Conservation (phyloP, 2,329 filamentous ascomycete species). For the Apiospora saccharicola region DNA sequence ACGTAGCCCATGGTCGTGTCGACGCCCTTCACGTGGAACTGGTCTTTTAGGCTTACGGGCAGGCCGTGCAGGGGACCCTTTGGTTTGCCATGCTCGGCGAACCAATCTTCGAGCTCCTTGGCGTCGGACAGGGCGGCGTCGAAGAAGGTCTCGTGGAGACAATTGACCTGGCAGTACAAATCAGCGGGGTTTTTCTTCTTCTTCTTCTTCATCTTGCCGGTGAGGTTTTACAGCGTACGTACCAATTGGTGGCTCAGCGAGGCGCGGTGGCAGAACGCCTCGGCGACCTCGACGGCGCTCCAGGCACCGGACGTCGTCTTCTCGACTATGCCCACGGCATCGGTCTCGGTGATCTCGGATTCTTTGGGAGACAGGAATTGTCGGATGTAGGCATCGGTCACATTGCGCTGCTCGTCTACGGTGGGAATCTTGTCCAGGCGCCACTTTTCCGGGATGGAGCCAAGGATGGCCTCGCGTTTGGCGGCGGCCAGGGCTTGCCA, state of each 20-base stretch:
- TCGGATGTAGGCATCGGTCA: slow-evolving; percentile 18
- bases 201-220: too few relatives aligned
- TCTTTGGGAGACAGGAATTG: slow-evolving; percentile 20
- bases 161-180: slow-evolving; percentile 11
- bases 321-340: slow-evolving; percentile 17
- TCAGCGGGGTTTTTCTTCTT: too few relatives aligned
- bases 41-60: slow-evolving; percentile 38
- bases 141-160: slow-evolving; percentile 24
- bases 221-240: too few relatives aligned
- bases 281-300: slow-evolving; percentile 22
- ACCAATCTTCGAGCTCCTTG: slow-evolving; percentile 21
- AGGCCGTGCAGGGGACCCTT: slow-evolving; percentile 35
- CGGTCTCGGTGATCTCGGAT: slow-evolving; percentile 21
- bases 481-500: slow-evolving; percentile 22
- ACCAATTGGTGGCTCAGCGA: slow-evolving; percentile 24
- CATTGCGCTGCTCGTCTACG: slow-evolving; percentile 23
- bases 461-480: slow-evolving; percentile 23
- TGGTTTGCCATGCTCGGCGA: neutral
- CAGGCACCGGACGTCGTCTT: slow-evolving; percentile 3
- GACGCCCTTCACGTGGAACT: slow-evolving; percentile 36
- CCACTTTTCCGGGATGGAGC: slow-evolving; percentile 23
- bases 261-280: slow-evolving; percentile 27
- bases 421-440: slow-evolving; percentile 23
- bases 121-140: slow-evolving; percentile 23
- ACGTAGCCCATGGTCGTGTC: slow-evolving; percentile 38